These are phyloP conservation scores for Metschnikowia gruessii DNA, from an alignment of 805 yeast species.

Conservation along the genomic window DNA sequence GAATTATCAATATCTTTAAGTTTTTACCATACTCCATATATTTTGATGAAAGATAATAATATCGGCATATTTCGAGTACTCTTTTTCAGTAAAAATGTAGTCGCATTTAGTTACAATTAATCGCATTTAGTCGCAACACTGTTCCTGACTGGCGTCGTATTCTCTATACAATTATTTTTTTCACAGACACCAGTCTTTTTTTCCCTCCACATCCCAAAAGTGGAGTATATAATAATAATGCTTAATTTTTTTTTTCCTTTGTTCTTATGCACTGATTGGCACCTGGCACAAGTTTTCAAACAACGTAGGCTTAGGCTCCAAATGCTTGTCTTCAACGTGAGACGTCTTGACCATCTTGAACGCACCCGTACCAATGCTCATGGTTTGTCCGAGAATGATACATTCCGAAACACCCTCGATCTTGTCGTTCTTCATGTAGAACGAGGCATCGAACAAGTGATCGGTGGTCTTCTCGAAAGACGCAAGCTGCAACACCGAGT, in stretches of 20 bases:
- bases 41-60: no score
- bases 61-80: no score
- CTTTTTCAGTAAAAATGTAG: no score
- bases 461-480: conserved; percentile 98
- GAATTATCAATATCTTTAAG: no score
- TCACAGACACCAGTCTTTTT: neutral
- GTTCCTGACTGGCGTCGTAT: neutral
- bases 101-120: no score
- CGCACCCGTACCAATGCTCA: conserved; percentile 97
- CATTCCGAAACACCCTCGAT: conserved; percentile 98
- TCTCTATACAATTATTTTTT: neutral
- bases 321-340: conserved; percentile 40
- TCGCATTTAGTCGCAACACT: no score
- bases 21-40: no score
- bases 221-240: neutral
- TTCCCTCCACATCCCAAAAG: conserved; percentile 2
- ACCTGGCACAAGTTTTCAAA: conserved; percentile 44
- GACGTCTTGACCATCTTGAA: conserved; percentile 75
- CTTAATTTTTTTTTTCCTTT: neutral
- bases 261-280: conserved; percentile 11
- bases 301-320: conserved; percentile 43
- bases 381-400: conserved; percentile 95
- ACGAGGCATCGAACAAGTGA: conserved; percentile 96
- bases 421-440: conserved; percentile 92
- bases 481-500: conserved; percentile 93